Conservation (phyloP, 805 yeast species). For the Wickerhamomyces sydowiorum region DNA sequence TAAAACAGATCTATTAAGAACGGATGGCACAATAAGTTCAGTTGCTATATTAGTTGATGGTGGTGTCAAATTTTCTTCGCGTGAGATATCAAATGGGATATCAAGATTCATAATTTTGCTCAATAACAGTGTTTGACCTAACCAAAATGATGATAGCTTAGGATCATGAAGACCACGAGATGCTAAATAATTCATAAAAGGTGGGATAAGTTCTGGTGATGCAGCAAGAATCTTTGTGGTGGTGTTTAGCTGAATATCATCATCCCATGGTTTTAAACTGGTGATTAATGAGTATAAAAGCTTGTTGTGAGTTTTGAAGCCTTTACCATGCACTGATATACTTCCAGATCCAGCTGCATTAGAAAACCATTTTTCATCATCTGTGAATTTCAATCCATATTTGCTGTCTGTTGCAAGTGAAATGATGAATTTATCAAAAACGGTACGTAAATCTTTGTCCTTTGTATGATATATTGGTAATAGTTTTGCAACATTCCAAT, state of each 20-base stretch:
- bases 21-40: slow-evolving; percentile 60
- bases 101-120: slow-evolving; percentile 54
- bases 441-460: slow-evolving; percentile 29
- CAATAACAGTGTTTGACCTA: slow-evolving; percentile 62
- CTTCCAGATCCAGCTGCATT: slow-evolving; percentile 22
- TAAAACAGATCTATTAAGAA: slow-evolving; percentile 52
- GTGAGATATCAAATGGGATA: slow-evolving; percentile 37
- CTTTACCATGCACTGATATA: slow-evolving; percentile 41
- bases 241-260: slow-evolving; percentile 53
- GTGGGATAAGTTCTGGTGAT: slow-evolving; percentile 68
- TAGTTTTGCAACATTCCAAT: slow-evolving; percentile 58
- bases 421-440: slow-evolving; percentile 41
- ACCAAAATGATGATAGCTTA: slow-evolving; percentile 73
- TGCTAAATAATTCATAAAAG: slow-evolving; percentile 54
- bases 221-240: slow-evolving; percentile 42
- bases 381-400: slow-evolving; percentile 38
- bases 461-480: slow-evolving; percentile 43
- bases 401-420: slow-evolving; percentile 43
- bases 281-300: slow-evolving; percentile 57
- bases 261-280: slow-evolving; percentile 77
- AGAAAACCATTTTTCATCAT: slow-evolving; percentile 47
- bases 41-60: slow-evolving; percentile 35
- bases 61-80: slow-evolving; percentile 17
- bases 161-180: slow-evolving; percentile 77
- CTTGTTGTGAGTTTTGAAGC: slow-evolving; percentile 62